These are phyloP conservation scores for Lentinula edodes DNA, from an alignment of 768 basidiomycete genomes.

Conservation along the genomic window DNA sequence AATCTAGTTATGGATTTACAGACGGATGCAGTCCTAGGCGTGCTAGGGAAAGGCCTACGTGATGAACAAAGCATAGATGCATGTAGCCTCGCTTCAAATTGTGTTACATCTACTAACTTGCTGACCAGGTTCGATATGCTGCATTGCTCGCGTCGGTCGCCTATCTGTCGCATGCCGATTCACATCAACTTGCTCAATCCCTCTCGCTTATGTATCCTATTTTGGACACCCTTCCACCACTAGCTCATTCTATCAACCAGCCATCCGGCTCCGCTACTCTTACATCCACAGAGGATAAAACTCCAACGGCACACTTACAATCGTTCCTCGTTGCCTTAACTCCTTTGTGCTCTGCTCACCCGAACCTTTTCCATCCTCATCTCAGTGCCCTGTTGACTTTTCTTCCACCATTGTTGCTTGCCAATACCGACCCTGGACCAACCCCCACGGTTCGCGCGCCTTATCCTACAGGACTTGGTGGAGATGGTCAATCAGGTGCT, in stretches of 20 bases:
- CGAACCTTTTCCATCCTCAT: slow-evolving; percentile 71
- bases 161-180: slow-evolving; percentile 60
- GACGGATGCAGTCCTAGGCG: slow-evolving; percentile 58
- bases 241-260: slow-evolving; percentile 32
- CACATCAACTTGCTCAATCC: slow-evolving; percentile 55
- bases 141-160: slow-evolving; percentile 66
- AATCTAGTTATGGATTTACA: slow-evolving; percentile 76
- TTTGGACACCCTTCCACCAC: slow-evolving; percentile 65
- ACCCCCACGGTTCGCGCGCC: slow-evolving; percentile 38
- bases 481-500: slow-evolving; percentile 23
- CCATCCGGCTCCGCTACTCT: slow-evolving; percentile 19
- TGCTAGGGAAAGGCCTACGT: slow-evolving; percentile 64
- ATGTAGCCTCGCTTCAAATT: slow-evolving; percentile 16
- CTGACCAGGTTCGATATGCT: slow-evolving; percentile 60
- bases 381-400: slow-evolving; percentile 63
- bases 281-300: slow-evolving; percentile 15
- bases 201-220: slow-evolving; percentile 60
- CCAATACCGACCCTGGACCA: slow-evolving; percentile 42
- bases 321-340: slow-evolving; percentile 65
- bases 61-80: slow-evolving; percentile 64
- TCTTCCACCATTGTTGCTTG: slow-evolving; percentile 66
- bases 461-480: slow-evolving; percentile 28
- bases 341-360: slow-evolving; percentile 62
- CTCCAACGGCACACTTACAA: slow-evolving; percentile 46
- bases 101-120: neutral